phyloP scores from a whole-genome alignment of 2,329 filamentous ascomycete genomes.

The Curvularia verruculosa region DNA sequence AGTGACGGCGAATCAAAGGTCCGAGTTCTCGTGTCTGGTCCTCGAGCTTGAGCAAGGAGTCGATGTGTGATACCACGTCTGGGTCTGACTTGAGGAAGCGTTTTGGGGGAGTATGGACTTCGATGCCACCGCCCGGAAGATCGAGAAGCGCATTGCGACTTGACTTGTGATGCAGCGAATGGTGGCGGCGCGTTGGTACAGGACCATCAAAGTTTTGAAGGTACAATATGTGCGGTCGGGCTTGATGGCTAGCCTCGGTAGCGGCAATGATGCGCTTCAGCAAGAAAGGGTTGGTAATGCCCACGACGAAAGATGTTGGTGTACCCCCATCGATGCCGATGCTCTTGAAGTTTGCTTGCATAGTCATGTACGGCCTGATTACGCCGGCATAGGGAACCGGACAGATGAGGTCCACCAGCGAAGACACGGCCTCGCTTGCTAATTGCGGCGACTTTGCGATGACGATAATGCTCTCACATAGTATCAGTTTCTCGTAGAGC shows the following conservation, averaged over 20 bases:
- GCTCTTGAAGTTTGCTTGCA: conserved; percentile 52
- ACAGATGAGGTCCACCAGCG: conserved; percentile 48
- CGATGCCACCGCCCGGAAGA: conserved; percentile 50
- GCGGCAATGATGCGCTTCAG: conserved; percentile 48
- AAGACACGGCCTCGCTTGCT: conserved; percentile 50
- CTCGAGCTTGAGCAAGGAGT: conserved; percentile 40
- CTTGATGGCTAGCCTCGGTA: conserved; percentile 42
- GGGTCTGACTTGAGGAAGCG: conserved; percentile 50
- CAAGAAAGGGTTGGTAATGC: conserved; percentile 52
- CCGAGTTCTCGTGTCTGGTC: conserved; percentile 43
- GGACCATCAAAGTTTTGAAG: conserved; percentile 46
- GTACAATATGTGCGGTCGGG: conserved; percentile 48
- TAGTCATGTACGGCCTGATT: conserved; percentile 51
- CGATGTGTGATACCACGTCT: conserved; percentile 41
- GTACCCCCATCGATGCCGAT: conserved; percentile 50
- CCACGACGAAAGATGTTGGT: conserved; percentile 48
- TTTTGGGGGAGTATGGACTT: conserved; percentile 45
- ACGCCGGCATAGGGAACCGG: conserved; percentile 51
- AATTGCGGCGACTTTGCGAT: conserved; percentile 51
- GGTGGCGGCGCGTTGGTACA: conserved; percentile 46
- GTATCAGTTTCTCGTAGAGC: conserved; percentile 49
- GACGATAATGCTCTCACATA: conserved; percentile 51
- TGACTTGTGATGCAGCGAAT: conserved; percentile 46
- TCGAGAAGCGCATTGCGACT: conserved; percentile 46
- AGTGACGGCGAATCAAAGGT: conserved; percentile 50